Evolutionary conservation across 345 rosid species (phyloP).

Genomic region (Cardamine chenopodiifolia): DNA sequence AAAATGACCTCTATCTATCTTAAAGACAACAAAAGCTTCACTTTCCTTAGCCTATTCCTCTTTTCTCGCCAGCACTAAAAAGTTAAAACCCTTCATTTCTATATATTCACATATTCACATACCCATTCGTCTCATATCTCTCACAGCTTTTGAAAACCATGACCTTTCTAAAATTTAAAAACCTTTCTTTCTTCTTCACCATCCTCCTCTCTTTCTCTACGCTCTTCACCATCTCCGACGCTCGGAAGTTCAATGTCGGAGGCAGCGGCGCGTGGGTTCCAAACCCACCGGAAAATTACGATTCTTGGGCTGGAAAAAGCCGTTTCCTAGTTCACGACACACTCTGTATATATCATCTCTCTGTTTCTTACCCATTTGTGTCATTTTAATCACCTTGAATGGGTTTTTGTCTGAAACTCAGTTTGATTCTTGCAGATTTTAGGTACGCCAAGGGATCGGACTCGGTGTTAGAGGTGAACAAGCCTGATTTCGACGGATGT

Average conservation of each 20-base stretch:
- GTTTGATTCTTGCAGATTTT: conserved; percentile 54
- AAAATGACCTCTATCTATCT: conserved; percentile 23
- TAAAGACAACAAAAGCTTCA: conserved; percentile 24
- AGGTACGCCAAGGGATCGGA: conserved; percentile 70
- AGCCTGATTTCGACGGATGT: conserved; percentile 61
- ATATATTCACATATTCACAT: conserved; percentile 6
- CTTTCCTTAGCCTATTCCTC: conserved; percentile 1
- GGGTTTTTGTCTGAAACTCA: conserved; percentile 1
- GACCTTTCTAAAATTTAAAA: not conserved
- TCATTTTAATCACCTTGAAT: not conserved
- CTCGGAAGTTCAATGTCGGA: conserved; percentile 61
- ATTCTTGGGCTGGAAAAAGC: conserved; percentile 69
- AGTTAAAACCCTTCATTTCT: not conserved
- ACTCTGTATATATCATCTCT: conserved; percentile 48
- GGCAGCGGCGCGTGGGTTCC: conserved; percentile 79
- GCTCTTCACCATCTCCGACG: conserved; percentile 33
- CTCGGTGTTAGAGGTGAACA: conserved; percentile 65
- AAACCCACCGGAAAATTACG: conserved; percentile 62
- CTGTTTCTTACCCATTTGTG: not conserved
- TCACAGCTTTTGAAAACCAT: conserved; percentile 7
- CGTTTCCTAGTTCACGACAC: conserved; percentile 83
- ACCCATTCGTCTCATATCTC: conserved; percentile 24
- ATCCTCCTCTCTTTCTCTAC: conserved; percentile 21
- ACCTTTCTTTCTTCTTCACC: conserved; percentile 27
- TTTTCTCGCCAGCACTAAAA: not conserved